Evolutionary conservation across 1,139 yeast species (phyloP), one percentile per base, ranked within the genome.

Genomic region (Oligophagozyma castellii): DNA sequence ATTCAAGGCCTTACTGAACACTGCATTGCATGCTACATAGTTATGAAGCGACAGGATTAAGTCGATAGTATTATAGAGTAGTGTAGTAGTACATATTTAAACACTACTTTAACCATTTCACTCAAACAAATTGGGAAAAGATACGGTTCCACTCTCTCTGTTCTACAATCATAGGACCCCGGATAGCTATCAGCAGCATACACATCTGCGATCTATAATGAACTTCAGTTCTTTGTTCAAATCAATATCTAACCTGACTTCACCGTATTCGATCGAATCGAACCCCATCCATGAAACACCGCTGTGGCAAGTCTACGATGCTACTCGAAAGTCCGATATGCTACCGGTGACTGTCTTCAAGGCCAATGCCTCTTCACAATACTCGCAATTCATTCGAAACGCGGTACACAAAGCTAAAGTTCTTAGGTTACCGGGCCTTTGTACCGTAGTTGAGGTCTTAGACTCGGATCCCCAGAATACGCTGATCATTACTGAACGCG

Each of bases 401-500:
- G 67, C 79, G 29, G 61, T 70, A 32, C 67, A 63, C 31, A 78
- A 74, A 46, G 61, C 77, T 39, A 76, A 80, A 46, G 59, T 73
- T 18, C 60, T 84, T 45, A 70, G 75, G 36, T 63, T 80, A 16
- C 98, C 98, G 0, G 93, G 93, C 1, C 65, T 84, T 13, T 59
- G 84, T 29, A 61, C 65, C 24, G 67, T 73, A 11, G 43, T 80
- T 8, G 95, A 86, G 39, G 70, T 78, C 19, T 63, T 73, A 30
- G 93, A 65, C 37, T 51, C 51, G 10, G 58, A 78, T 47, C 64
- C 66, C 23, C 81, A 75, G 27, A 58, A 63, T 14, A 55, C 79
- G n/a, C 75, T 77, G 42, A 63, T 86, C 16, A 65, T 84, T 6
- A 78, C 94, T 1, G 98, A 89, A 51, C 65, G 70, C 10, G 83